Percentiles rank a stretch among this genome's conserved stretches.
Evolutionary conservation across 495 filamentous ascomycete genomes (phyloP).

Genomic region (Bacidia rubella): DNA sequence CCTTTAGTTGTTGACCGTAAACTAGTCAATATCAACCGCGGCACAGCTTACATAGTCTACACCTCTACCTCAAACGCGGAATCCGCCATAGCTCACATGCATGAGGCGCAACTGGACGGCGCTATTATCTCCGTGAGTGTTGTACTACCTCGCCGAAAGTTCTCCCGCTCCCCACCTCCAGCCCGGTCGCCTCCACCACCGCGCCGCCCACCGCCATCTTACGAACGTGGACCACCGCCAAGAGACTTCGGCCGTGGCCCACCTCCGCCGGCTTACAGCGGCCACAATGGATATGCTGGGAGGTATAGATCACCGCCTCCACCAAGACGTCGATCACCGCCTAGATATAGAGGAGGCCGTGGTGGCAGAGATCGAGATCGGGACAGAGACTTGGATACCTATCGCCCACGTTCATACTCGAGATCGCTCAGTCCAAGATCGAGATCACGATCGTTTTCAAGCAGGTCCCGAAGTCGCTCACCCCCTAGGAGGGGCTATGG

Average conservation of each 20-base stretch:
- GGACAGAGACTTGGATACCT: constrained; percentile 34
- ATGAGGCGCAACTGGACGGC: constrained; percentile 92
- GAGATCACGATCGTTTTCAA: constrained; percentile 18
- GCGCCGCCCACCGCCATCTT: constrained; percentile 20
- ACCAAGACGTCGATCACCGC: constrained; percentile 24
- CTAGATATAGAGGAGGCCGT: constrained; percentile 27
- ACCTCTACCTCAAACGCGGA: constrained; percentile 65
- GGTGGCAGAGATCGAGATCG: constrained; percentile 14
- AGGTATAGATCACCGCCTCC: constrained; percentile 20
- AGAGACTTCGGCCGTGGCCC: constrained; percentile 17
- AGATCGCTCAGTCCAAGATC: constrained; percentile 31
- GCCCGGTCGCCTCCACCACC: constrained; percentile 6
- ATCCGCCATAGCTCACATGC: constrained; percentile 89
- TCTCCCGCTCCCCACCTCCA: constrained; percentile 39
- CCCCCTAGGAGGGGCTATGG: constrained; percentile 18
- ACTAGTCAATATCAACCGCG: constrained; percentile 76
- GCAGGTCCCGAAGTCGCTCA: constrained; percentile 16
- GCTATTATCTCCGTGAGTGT: constrained; percentile 81
- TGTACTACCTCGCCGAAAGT: constrained; percentile 66
- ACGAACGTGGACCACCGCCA: constrained; percentile 22
- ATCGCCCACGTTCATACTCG: constrained; percentile 34
- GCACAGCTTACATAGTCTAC: constrained; percentile 90
- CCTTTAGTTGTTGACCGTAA: not conserved
- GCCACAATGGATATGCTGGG: constrained; percentile 1
- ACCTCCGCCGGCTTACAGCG: constrained; percentile 14